Evolutionary conservation across 768 basidiomycete species (phyloP).

Genomic region (Neoboletus magnificus): DNA sequence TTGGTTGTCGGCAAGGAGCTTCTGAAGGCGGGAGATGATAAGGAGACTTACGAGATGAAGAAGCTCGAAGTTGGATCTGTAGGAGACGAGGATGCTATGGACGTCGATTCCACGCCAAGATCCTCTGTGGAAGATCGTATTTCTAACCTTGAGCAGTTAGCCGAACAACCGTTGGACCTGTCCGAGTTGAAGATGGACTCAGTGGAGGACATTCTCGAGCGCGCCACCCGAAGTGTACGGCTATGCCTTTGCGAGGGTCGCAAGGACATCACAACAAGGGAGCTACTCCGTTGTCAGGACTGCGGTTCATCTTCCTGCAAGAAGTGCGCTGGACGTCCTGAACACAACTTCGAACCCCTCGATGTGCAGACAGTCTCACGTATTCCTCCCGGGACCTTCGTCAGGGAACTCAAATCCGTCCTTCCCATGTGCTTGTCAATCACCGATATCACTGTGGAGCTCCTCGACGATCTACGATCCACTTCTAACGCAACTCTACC

Average conservation of each 20-base stretch:
- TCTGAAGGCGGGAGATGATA: conserved; percentile 64
- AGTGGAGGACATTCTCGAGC: conserved; percentile 53
- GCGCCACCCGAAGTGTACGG: conserved; percentile 68
- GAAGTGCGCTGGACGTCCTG: conserved; percentile 87
- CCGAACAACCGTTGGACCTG: conserved; percentile 64
- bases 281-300: conserved; percentile 66
- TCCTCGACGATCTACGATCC: conserved; percentile 51
- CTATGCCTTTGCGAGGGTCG: conserved; percentile 93
- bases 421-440: conserved; percentile 86
- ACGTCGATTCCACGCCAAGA: conserved; percentile 40
- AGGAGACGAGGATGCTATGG: conserved; percentile 42
- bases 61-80: conserved; percentile 35
- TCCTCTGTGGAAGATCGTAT: conserved; percentile 48
- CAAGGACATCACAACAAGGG: conserved; percentile 64
- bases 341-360: conserved; percentile 68
- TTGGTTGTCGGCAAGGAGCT: conserved; percentile 64
- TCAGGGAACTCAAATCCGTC: conserved; percentile 69
- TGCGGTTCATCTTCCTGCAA: conserved; percentile 79
- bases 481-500: conserved; percentile 42
- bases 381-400: conserved; percentile 69
- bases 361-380: conserved; percentile 53
- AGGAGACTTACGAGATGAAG: conserved; percentile 66
- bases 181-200: conserved; percentile 47
- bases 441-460: conserved; percentile 42
- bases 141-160: conserved; percentile 68